Percentiles rank a stretch among this genome's conserved stretches.
phyloP scores from a whole-genome alignment of 257 asterid genomes.

The Lycium barbarum region DNA sequence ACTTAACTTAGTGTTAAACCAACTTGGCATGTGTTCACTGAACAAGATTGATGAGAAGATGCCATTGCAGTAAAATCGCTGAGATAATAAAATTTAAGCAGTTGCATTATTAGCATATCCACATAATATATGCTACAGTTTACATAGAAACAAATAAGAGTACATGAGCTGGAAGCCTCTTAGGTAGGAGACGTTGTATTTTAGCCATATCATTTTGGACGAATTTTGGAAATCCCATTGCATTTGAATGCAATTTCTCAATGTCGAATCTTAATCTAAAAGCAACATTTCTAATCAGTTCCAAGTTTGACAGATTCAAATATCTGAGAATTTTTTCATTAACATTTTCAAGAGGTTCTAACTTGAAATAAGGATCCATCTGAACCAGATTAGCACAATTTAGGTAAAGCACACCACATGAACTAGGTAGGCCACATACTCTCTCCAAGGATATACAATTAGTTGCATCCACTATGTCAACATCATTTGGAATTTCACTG shows the following conservation, averaged over 20 bases:
- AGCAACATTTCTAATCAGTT: not conserved
- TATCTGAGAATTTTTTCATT: not conserved
- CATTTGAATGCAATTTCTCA: not conserved
- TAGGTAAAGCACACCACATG: not conserved
- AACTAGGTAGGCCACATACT: constrained; percentile 4
- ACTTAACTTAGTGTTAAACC: constrained; percentile 12
- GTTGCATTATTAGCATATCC: not conserved
- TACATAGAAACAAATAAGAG: constrained; percentile 13
- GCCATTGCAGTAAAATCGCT: constrained; percentile 21
- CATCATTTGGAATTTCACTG: not conserved
- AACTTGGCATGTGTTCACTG: constrained; percentile 20
- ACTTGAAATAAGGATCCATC: constrained; percentile 17
- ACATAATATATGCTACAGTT: not conserved
- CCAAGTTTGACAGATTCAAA: constrained; percentile 14
- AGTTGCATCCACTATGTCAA: not conserved
- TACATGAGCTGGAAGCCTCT: constrained; percentile 19
- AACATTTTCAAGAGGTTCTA: constrained; percentile 24
- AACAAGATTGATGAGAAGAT: not conserved
- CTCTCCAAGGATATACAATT: constrained; percentile 15
- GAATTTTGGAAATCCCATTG: not conserved
- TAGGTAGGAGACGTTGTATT: constrained; percentile 10
- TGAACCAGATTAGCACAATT: constrained; percentile 26
- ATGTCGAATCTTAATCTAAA: constrained; percentile 24
- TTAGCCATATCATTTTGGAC: not conserved
- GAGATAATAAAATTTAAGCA: not conserved